Base-by-base conservation (phyloP, 1,284 basidiomycete species). In the Cryptococcus hybrid region DNA sequence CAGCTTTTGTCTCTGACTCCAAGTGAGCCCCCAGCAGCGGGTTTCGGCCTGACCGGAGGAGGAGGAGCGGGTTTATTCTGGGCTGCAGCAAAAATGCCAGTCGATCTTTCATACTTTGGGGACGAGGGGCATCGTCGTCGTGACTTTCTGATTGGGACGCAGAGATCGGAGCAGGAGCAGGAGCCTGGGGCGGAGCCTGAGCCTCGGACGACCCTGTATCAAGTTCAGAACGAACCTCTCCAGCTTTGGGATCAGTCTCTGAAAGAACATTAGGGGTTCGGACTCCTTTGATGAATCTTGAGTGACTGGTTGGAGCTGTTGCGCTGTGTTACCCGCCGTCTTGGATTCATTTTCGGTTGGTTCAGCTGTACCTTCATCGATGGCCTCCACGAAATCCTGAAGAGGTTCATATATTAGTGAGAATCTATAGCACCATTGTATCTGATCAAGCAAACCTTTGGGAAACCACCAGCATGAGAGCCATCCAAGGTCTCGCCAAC, bases 41-140 rank as follows among this genome's bases (percentile, higher is more conserved):
- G 88, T 71, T 90, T 91, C 1, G 86, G 87, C 56, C 86, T 85
- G 53, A 75, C 57, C 12, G 83, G 83, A 5, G 82, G 82, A 2
- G 83, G 82, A 15, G 85, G 84, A 1, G 81, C 57, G 2, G 65
- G 60, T 51, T 73, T 73, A 35, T 62, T 61, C 47, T 67, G 69
- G 2, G 71, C 68, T 9, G 71, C 71, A 47, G 73, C 71, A 80
- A 79, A 54, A 77, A 77, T 1, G 79, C 79, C 24, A 80, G 65
- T 5, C 77, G 73, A 50, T 79, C 77, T 57, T 76, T 77, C 68
- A 80, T 74, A 1, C 75, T 70, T 55, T 66, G 65, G 5, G 58
- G 58, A 35, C 56, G 62, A 9, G 34, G 12, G 18, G 7, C 47
- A 7, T 48, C 47, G 44, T 58, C 61, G 24, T 66, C 68, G 1